Conservation (phyloP, 805 yeast species). For the Candida quercuum region DNA sequence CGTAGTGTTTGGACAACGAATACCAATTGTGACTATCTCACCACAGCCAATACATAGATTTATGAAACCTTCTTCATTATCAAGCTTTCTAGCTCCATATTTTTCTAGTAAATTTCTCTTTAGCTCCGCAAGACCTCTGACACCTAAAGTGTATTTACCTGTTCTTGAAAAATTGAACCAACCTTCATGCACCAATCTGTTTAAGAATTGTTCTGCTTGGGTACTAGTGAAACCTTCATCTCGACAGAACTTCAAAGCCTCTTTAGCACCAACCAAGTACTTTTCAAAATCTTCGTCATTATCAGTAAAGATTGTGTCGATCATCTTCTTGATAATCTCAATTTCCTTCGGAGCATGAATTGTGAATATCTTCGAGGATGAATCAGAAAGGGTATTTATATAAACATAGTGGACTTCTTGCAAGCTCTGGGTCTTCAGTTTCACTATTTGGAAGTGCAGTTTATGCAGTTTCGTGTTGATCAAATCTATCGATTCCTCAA, state of each 20-base stretch:
- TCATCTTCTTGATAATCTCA: constrained; percentile 33
- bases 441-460: constrained; percentile 35
- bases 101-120: constrained; percentile 37
- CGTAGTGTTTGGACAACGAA: constrained; percentile 28
- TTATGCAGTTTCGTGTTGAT: constrained; percentile 21
- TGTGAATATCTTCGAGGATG: constrained; percentile 29
- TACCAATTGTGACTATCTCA: constrained; percentile 49
- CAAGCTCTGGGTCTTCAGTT: constrained; percentile 29
- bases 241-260: constrained; percentile 10
- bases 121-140: constrained; percentile 43
- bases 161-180: constrained; percentile 40
- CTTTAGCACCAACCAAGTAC: constrained; percentile 30
- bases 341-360: constrained; percentile 33
- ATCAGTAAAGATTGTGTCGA: constrained; percentile 31
- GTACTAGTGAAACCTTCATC: constrained; percentile 27
- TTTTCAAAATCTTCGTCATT: constrained; percentile 15
- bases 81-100: constrained; percentile 29
- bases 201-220: constrained; percentile 37
- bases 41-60: constrained; percentile 43
- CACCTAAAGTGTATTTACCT: constrained; percentile 32
- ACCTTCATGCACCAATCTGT: constrained; percentile 40
- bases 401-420: constrained; percentile 31
- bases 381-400: constrained; percentile 31
- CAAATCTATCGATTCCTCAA: constrained; percentile 19
- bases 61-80: constrained; percentile 32